Evolutionary conservation across 2,329 filamentous ascomycete genomes (phyloP).

Genomic region (Alternaria sp.): DNA sequence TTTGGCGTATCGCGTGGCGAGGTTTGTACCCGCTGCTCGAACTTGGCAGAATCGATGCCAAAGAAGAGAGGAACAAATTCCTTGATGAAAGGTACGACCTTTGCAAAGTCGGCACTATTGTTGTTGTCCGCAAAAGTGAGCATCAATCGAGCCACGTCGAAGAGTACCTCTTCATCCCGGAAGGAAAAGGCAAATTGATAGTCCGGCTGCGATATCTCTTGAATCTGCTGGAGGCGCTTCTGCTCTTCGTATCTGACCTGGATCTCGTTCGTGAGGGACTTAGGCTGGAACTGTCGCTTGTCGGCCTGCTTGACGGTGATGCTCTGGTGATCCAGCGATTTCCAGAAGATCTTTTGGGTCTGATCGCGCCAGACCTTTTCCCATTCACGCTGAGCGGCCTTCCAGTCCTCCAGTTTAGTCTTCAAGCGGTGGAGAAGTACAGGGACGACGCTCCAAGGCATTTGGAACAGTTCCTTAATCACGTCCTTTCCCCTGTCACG

Average conservation of each 20-base stretch:
- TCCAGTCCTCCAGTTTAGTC: conserved; percentile 97
- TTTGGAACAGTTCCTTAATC: conserved; percentile 82
- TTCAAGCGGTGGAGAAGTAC: conserved; percentile 88
- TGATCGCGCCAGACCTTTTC: conserved; percentile 98
- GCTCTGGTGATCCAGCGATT: conserved; percentile 95
- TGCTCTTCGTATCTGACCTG: conserved; percentile 93
- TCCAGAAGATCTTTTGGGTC: conserved; percentile 93
- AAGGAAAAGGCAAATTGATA: conserved; percentile 81
- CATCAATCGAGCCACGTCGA: conserved; percentile 55
- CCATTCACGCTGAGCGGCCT: conserved; percentile 95
- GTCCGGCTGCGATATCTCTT: conserved; percentile 64
- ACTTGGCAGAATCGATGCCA: conserved; percentile 59
- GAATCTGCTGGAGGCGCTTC: conserved; percentile 70
- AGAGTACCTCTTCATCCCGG: conserved; percentile 61
- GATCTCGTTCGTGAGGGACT: conserved; percentile 88
- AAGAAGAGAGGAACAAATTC: conserved; percentile 60
- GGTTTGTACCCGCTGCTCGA: conserved; percentile 69
- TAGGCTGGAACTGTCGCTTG: conserved; percentile 88
- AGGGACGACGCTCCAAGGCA: conserved; percentile 86
- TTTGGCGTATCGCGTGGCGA: conserved; percentile 48
- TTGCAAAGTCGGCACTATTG: conserved; percentile 52
- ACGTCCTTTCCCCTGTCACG: conserved; percentile 82
- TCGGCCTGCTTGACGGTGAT: conserved; percentile 87
- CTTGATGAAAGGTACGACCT: conserved; percentile 55
- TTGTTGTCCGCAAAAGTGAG: conserved; percentile 53